Conservation (phyloP, 345 rosid genomes). For the Arabidopsis arenosa region DNA sequence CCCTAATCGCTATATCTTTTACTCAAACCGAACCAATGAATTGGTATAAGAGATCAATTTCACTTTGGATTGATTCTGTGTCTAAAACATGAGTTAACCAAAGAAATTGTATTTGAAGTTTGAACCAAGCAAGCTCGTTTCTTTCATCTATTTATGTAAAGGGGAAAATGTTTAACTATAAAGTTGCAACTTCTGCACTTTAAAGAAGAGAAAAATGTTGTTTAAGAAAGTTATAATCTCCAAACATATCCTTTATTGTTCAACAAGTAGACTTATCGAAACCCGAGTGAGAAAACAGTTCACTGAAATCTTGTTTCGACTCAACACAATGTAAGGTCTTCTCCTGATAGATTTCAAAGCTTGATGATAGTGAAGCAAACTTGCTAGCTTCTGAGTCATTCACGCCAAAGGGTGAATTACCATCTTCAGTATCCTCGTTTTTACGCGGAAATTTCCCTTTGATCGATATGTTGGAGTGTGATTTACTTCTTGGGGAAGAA, state of each 20-base stretch:
- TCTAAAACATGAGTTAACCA: slow-evolving; percentile 1
- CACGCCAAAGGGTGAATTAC: background rate
- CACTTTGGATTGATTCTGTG: too few species aligned
- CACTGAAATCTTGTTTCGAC: background rate
- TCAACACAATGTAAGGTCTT: background rate
- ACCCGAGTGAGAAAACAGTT: background rate
- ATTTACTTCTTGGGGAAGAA: too few species aligned
- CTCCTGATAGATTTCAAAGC: background rate
- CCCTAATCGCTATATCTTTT: background rate
- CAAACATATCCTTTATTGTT: background rate
- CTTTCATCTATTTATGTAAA: too few species aligned
- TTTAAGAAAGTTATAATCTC: background rate
- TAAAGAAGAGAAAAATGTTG: background rate
- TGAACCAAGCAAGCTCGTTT: background rate
- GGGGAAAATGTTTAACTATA: too few species aligned
- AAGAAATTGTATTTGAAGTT: background rate
- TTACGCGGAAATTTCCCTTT: background rate
- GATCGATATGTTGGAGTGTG: background rate
- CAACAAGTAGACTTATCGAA: background rate
- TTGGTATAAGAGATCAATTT: background rate
- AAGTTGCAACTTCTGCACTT: background rate
- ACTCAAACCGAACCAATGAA: background rate
- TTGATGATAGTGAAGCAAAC: background rate
- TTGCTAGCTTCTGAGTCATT: background rate
- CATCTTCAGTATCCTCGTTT: background rate